Evolutionary conservation across 2,329 filamentous ascomycete genomes (phyloP).

Genomic region (Paracamarosporium sp.): DNA sequence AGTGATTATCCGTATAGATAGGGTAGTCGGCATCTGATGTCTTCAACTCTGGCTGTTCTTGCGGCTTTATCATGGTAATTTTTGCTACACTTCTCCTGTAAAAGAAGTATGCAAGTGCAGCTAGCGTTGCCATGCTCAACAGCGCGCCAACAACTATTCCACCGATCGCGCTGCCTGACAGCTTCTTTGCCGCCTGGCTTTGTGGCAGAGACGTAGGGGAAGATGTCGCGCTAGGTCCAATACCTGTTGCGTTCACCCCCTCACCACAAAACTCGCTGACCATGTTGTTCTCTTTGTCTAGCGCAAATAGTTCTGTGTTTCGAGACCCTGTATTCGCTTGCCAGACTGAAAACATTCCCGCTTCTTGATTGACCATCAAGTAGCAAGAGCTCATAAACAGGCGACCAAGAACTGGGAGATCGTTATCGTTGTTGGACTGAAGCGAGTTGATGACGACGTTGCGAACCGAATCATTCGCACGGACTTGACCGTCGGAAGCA

Average conservation of each 20-base stretch:
- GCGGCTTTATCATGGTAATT: slow-evolving; percentile 1
- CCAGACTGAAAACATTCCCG: slow-evolving; percentile 19
- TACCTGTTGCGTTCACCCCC: slow-evolving; percentile 9
- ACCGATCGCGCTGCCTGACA: slow-evolving; percentile 23
- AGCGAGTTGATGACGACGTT: slow-evolving; percentile 23
- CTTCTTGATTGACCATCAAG: slow-evolving; percentile 27
- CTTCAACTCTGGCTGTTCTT: slow-evolving; percentile 11
- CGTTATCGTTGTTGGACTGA: slow-evolving; percentile 17
- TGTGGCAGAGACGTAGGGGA: slow-evolving; percentile 10
- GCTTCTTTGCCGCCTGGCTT: slow-evolving; percentile 1
- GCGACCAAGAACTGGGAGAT: slow-evolving; percentile 23
- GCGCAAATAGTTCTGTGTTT: slow-evolving; percentile 12
- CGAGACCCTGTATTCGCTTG: slow-evolving; percentile 15
- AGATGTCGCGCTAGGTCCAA: slow-evolving; percentile 1
- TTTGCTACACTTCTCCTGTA: slow-evolving; percentile 13
- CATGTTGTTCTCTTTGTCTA: slow-evolving; percentile 17
- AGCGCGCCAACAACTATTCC: slow-evolving; percentile 24
- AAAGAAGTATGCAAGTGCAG: slow-evolving; percentile 18
- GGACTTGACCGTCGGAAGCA: slow-evolving; percentile 12
- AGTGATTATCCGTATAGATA: too few relatives aligned
- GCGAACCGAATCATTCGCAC: slow-evolving; percentile 16
- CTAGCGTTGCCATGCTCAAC: slow-evolving; percentile 19
- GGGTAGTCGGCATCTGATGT: slow-evolving; percentile 9
- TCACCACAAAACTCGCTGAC: slow-evolving; percentile 18
- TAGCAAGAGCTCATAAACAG: slow-evolving; percentile 25